Percentiles rank a stretch among this genome's conserved stretches.
Evolutionary conservation across 768 basidiomycete genomes (phyloP).

Genomic region (Tylopilus plumbeoviolaceoides): DNA sequence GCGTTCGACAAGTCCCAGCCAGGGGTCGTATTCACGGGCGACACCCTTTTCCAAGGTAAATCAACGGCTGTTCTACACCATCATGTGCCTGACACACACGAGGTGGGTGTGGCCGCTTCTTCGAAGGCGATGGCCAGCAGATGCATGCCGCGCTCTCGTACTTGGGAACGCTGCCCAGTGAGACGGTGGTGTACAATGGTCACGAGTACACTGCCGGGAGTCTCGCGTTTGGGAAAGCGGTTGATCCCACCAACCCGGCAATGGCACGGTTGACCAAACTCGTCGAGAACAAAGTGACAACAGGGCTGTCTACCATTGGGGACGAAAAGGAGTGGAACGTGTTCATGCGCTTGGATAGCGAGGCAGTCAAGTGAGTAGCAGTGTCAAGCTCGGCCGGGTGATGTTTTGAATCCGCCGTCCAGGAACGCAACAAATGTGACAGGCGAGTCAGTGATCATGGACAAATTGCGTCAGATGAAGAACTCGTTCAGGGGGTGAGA

Average conservation of each 20-base stretch:
- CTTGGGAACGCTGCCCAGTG: conserved; percentile 69
- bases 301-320: conserved; percentile 82
- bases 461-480: conserved; percentile 75
- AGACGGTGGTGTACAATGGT: conserved; percentile 81
- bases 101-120: conserved; percentile 91
- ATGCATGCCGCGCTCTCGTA: conserved; percentile 75
- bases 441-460: conserved; percentile 59
- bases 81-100: conserved; percentile 22
- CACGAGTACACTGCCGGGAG: conserved; percentile 88
- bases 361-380: conserved; percentile 56
- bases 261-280: conserved; percentile 57
- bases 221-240: conserved; percentile 61
- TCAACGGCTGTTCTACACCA: not conserved
- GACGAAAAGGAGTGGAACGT: conserved; percentile 96
- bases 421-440: conserved; percentile 50
- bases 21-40: conserved; percentile 89
- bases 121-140: conserved; percentile 75
- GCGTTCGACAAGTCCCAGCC: conserved; percentile 43
- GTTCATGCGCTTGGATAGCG: conserved; percentile 77
- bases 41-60: conserved; percentile 72
- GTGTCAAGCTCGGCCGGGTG: not conserved
- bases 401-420: not conserved
- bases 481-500: conserved; percentile 63
- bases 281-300: conserved; percentile 58
- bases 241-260: conserved; percentile 61